Evolutionary conservation across 371 early-diverging fungal species (phyloP).

Genomic region (Zancudomyces culisetae): DNA sequence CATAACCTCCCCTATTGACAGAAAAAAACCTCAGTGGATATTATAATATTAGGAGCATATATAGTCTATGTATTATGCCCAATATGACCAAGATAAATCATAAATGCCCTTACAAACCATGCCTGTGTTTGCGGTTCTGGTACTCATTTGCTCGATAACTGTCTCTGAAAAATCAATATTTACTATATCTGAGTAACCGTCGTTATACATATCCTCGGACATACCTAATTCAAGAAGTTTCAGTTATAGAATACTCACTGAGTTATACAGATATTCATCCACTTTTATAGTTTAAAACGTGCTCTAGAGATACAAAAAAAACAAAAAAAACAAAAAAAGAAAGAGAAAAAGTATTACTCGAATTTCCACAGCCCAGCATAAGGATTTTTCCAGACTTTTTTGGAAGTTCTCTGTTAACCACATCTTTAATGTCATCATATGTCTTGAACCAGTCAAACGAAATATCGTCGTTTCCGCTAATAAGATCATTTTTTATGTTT

Average conservation of each 20-base stretch:
- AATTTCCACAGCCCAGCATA: slow-evolving; percentile 65
- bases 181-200: slow-evolving; percentile 50
- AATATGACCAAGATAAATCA: background rate
- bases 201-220: slow-evolving; percentile 63
- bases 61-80: background rate
- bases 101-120: slow-evolving; percentile 31
- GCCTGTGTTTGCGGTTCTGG: slow-evolving; percentile 32
- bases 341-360: slow-evolving; percentile 17
- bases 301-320: background rate
- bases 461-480: slow-evolving; percentile 12
- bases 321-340: slow-evolving; percentile 11
- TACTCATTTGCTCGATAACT: slow-evolving; percentile 60
- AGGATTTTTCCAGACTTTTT: slow-evolving; percentile 36
- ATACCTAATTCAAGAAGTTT: slow-evolving; percentile 25
- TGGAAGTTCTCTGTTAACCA: slow-evolving; percentile 33
- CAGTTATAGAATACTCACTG: background rate
- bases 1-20: slow-evolving; percentile 43
- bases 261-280: background rate
- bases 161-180: slow-evolving; percentile 64
- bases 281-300: too few relatives aligned
- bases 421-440: slow-evolving; percentile 44
- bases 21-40: background rate
- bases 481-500: background rate
- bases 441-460: slow-evolving; percentile 79
- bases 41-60: background rate